phyloP scores from a whole-genome alignment of 2,329 filamentous ascomycete species.

The Didymella arachidicola region DNA sequence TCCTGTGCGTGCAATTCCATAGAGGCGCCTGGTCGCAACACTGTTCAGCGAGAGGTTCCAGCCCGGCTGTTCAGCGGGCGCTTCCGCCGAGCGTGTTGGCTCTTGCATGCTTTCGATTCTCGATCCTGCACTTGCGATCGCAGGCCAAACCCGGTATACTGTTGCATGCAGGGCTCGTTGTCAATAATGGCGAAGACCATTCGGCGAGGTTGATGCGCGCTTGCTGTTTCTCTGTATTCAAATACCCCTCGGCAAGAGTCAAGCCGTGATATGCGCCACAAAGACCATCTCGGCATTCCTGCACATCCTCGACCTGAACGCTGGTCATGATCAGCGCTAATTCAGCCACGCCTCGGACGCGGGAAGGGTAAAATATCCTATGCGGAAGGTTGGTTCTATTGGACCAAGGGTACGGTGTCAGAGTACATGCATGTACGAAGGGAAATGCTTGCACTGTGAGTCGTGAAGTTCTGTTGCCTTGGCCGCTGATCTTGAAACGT shows the following conservation, averaged over 20 bases:
- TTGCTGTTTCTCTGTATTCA: slow-evolving; percentile 23
- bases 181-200: slow-evolving; percentile 29
- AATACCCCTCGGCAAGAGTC: slow-evolving; percentile 27
- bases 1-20: slow-evolving; percentile 9
- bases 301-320: slow-evolving; percentile 10
- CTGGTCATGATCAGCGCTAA: slow-evolving; percentile 17
- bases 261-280: slow-evolving; percentile 34
- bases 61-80: slow-evolving; percentile 27
- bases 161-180: slow-evolving; percentile 23
- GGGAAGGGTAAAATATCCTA: slow-evolving; percentile 19
- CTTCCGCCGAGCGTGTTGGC: slow-evolving; percentile 20
- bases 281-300: slow-evolving; percentile 28
- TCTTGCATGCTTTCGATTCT: slow-evolving; percentile 14
- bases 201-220: slow-evolving; percentile 42
- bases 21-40: slow-evolving; percentile 13
- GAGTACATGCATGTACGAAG: slow-evolving; percentile 3
- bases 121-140: slow-evolving; percentile 12
- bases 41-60: slow-evolving; percentile 22
- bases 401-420: slow-evolving; percentile 9
- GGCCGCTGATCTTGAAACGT: slow-evolving; percentile 28
- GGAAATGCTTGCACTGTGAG: slow-evolving; percentile 17
- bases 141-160: slow-evolving; percentile 20
- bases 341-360: slow-evolving; percentile 12
- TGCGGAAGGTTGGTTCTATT: slow-evolving; percentile 13
- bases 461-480: slow-evolving; percentile 15